Evolutionary conservation across 2,329 filamentous ascomycete genomes (phyloP).

Genomic region (Venturia nashicola): DNA sequence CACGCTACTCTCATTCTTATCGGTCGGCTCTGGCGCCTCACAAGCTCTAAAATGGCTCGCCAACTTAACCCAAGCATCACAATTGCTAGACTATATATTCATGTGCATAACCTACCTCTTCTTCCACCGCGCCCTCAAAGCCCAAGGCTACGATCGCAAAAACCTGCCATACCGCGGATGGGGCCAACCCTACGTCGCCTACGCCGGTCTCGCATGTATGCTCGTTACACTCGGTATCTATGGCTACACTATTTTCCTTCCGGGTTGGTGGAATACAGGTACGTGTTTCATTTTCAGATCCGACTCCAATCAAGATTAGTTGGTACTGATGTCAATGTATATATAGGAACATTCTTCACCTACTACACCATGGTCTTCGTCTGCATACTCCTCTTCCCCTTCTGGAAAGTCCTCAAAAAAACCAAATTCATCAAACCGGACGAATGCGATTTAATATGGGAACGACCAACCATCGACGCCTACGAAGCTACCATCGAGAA

Average conservation of each 20-base stretch:
- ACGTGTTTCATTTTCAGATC: slow-evolving; percentile 6
- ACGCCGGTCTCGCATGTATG: slow-evolving; percentile 21
- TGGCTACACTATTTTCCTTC: slow-evolving; percentile 3
- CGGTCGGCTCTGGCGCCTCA: slow-evolving; percentile 25
- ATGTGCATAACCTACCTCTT: slow-evolving; percentile 29
- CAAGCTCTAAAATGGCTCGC: slow-evolving; percentile 32
- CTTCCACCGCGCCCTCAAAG: slow-evolving; percentile 26
- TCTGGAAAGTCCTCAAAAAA: slow-evolving; percentile 9
- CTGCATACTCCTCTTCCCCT: slow-evolving; percentile 21
- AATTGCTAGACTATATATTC: slow-evolving; percentile 32
- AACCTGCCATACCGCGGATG: slow-evolving; percentile 27
- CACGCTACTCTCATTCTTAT: slow-evolving; percentile 28
- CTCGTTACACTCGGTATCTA: slow-evolving; percentile 23
- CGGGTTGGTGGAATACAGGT: slow-evolving; percentile 23
- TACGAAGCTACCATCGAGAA: slow-evolving; percentile 23
- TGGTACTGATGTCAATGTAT: no score
- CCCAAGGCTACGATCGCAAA: slow-evolving; percentile 23
- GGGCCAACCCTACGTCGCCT: slow-evolving; percentile 29
- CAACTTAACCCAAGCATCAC: slow-evolving; percentile 31
- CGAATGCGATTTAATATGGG: slow-evolving; percentile 8
- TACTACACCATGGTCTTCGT: slow-evolving; percentile 23
- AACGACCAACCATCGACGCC: slow-evolving; percentile 19
- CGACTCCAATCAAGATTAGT: neutral
- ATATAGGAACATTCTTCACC: slow-evolving; percentile 6
- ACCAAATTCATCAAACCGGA: slow-evolving; percentile 5